These are phyloP conservation scores for Didymella arachidicola DNA, from an alignment of 2,329 filamentous ascomycete species.

Conservation along the genomic window DNA sequence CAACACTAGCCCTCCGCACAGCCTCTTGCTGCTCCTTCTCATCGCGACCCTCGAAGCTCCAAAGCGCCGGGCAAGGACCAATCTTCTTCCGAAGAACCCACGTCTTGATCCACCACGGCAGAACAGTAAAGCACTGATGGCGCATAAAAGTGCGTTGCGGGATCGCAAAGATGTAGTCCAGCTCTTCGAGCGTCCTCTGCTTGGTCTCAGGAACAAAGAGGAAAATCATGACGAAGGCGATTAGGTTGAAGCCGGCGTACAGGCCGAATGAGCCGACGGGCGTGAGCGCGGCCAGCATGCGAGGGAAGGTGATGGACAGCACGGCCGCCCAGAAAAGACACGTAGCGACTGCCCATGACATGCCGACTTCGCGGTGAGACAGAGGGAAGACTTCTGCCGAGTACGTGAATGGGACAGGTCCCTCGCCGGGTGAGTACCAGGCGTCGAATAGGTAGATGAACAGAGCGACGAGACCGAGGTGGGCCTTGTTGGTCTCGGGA, in stretches of 20 bases:
- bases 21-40: slow-evolving; percentile 24
- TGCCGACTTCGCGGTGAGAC: slow-evolving; percentile 64
- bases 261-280: slow-evolving; percentile 51
- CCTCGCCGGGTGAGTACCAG: slow-evolving; percentile 52
- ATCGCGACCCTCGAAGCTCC: slow-evolving; percentile 28
- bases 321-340: slow-evolving; percentile 53
- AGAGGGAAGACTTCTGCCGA: slow-evolving; percentile 73
- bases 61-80: slow-evolving; percentile 28
- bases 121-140: slow-evolving; percentile 49
- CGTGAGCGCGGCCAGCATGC: slow-evolving; percentile 46
- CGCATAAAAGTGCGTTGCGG: slow-evolving; percentile 48
- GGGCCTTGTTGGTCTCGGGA: slow-evolving; percentile 47
- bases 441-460: slow-evolving; percentile 65
- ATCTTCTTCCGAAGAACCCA: slow-evolving; percentile 49
- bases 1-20: slow-evolving; percentile 27
- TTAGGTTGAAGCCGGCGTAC: slow-evolving; percentile 48
- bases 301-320: slow-evolving; percentile 51
- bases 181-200: slow-evolving; percentile 42
- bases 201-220: slow-evolving; percentile 44
- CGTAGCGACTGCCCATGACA: slow-evolving; percentile 53
- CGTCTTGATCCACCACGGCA: slow-evolving; percentile 57
- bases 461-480: slow-evolving; percentile 59
- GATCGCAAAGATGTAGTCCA: slow-evolving; percentile 51
- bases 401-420: slow-evolving; percentile 69
- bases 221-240: slow-evolving; percentile 43